Evolutionary conservation across 495 filamentous ascomycete species (phyloP).

Genomic region (Aspergillus ellipticus): DNA sequence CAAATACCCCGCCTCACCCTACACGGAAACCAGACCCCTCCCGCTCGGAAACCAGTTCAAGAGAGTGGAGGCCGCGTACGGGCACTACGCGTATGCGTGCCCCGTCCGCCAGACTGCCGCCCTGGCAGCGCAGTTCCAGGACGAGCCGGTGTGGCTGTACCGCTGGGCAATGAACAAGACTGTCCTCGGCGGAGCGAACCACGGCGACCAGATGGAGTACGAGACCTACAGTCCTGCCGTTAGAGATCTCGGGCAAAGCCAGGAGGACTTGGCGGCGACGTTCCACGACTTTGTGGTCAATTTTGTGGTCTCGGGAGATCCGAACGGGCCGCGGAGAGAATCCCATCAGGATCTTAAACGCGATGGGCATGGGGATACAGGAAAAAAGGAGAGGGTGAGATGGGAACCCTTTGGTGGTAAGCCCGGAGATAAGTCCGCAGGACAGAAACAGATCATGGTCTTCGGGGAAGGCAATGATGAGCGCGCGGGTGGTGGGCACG

Average conservation of each 20-base stretch:
- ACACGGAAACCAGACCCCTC: constrained; percentile 31
- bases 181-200: constrained; percentile 49
- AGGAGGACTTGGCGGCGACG: constrained; percentile 45
- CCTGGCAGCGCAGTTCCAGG: no score
- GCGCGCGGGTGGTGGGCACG: constrained; percentile 34
- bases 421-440: no score
- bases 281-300: constrained; percentile 56
- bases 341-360: no score
- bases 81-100: constrained; percentile 64
- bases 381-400: background rate
- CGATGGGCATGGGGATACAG: constrained; percentile 21
- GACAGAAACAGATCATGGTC: constrained; percentile 31
- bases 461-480: constrained; percentile 65
- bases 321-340: constrained; percentile 37
- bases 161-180: constrained; percentile 53
- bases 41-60: constrained; percentile 52
- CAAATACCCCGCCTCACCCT: constrained; percentile 26
- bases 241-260: constrained; percentile 34
- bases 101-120: constrained; percentile 63
- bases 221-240: constrained; percentile 50
- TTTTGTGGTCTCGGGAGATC: constrained; percentile 54
- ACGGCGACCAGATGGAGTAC: constrained; percentile 55
- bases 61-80: constrained; percentile 59
- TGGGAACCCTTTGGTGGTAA: no score
- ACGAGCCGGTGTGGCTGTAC: constrained; percentile 53